These are phyloP conservation scores for Suillus cothurnatus DNA, from an alignment of 768 basidiomycete species.

Conservation along the genomic window DNA sequence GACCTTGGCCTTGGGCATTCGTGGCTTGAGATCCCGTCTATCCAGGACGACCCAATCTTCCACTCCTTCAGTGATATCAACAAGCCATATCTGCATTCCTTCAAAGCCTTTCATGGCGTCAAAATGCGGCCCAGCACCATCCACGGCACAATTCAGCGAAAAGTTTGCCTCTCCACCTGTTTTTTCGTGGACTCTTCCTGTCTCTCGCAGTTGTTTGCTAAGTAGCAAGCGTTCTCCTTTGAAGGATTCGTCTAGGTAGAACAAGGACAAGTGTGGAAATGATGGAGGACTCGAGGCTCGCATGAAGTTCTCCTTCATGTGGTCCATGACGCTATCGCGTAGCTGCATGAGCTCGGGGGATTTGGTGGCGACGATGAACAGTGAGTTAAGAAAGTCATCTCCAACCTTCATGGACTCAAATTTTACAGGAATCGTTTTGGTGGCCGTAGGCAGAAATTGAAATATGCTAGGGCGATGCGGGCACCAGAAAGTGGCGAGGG, in stretches of 20 bases:
- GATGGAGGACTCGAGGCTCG: background rate
- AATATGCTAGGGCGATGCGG: background rate
- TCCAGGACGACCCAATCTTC: background rate
- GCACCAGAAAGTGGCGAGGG: background rate
- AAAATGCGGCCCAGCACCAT: background rate
- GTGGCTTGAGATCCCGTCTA: background rate
- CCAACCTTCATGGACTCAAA: constrained; percentile 5
- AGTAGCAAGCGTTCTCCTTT: background rate
- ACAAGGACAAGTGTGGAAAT: background rate
- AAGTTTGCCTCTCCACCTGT: background rate
- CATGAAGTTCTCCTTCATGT: background rate
- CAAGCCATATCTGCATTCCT: background rate
- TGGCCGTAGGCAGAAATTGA: background rate
- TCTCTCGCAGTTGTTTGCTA: background rate
- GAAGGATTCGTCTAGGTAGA: background rate
- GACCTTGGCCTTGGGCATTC: background rate
- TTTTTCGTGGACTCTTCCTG: background rate
- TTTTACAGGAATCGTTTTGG: background rate
- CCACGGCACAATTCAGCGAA: background rate
- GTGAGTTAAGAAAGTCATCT: background rate
- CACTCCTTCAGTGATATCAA: background rate
- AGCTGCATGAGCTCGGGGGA: background rate
- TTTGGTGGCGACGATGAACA: background rate
- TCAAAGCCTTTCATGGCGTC: background rate
- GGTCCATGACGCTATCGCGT: background rate